A percentile compares a stretch with the other conserved stretches of the same genome.
phyloP scores from a whole-genome alignment of 2,329 filamentous ascomycete genomes.

The Cordyceps cicadae region DNA sequence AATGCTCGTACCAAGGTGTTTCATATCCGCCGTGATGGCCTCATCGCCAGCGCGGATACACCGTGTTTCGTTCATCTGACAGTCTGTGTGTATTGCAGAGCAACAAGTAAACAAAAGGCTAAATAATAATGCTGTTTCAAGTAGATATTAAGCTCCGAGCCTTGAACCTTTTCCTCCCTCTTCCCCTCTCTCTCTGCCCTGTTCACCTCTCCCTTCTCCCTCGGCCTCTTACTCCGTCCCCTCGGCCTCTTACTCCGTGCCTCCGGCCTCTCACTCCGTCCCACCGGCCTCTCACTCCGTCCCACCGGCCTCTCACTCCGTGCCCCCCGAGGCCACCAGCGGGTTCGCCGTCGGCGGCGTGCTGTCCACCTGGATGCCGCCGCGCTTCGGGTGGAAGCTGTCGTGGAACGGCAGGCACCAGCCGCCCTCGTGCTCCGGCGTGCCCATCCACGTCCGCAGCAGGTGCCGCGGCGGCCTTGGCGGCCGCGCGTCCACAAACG shows the following conservation, averaged over 20 bases:
- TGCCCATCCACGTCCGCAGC: conserved; percentile 77
- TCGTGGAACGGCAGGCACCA: conserved; percentile 81
- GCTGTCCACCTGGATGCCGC: conserved; percentile 81
- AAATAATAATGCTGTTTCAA: neutral
- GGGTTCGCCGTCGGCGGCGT: conserved; percentile 55
- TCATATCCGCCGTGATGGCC: no score
- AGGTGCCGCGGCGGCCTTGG: conserved; percentile 66
- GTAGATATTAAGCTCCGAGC: no score
- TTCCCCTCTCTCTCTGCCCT: no score
- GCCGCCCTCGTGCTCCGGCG: conserved; percentile 72
- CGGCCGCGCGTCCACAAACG: conserved; percentile 42
- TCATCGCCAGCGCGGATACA: no score
- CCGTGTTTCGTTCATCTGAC: no score
- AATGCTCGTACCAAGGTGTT: no score
- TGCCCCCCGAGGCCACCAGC: conserved; percentile 6
- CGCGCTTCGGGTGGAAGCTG: conserved; percentile 74
- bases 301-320: neutral
- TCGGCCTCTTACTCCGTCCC: no score
- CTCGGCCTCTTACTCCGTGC: no score
- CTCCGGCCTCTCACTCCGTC: no score
- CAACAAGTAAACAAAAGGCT: no score
- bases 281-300: neutral
- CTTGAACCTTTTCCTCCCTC: neutral
- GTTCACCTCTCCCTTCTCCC: no score
- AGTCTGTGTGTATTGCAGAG: no score